phyloP scores from a whole-genome alignment of 1,284 basidiomycete species.

The Athelia sp. region DNA sequence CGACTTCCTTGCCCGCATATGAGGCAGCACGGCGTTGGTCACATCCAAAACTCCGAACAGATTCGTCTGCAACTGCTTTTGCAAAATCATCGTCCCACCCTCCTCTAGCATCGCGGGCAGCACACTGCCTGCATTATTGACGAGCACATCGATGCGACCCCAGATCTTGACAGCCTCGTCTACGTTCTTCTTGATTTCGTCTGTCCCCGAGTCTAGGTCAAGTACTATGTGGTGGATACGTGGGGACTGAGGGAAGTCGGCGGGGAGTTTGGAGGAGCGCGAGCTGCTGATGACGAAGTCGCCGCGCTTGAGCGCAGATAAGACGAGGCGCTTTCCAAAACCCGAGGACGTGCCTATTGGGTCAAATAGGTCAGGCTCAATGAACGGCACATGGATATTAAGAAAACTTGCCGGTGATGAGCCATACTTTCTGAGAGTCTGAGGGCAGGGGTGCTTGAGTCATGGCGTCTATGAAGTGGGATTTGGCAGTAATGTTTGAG shows the following conservation, averaged over 20 bases:
- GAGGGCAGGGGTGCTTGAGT: no score
- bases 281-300: constrained; percentile 50
- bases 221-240: constrained; percentile 34
- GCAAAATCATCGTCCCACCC: constrained; percentile 28
- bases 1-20: constrained; percentile 22
- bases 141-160: constrained; percentile 49
- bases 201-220: constrained; percentile 37
- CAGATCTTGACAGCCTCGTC: constrained; percentile 37
- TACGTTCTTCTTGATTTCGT: constrained; percentile 29
- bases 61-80: constrained; percentile 24
- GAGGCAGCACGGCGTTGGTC: constrained; percentile 24
- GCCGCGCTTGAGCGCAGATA: constrained; percentile 42
- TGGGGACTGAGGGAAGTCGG: constrained; percentile 18
- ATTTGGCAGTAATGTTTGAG: no score
- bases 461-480: no score
- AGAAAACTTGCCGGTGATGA: background rate
- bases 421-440: background rate
- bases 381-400: background rate
- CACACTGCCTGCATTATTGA: constrained; percentile 47
- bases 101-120: constrained; percentile 37
- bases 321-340: constrained; percentile 50
- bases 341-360: constrained; percentile 53
- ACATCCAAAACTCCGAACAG: constrained; percentile 26
- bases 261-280: constrained; percentile 23
- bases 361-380: background rate